Evolutionary conservation across 352 stramenopile genomes (phyloP), one percentile per base, ranked within the genome.

Genomic region (Phytophthora crassamura): DNA sequence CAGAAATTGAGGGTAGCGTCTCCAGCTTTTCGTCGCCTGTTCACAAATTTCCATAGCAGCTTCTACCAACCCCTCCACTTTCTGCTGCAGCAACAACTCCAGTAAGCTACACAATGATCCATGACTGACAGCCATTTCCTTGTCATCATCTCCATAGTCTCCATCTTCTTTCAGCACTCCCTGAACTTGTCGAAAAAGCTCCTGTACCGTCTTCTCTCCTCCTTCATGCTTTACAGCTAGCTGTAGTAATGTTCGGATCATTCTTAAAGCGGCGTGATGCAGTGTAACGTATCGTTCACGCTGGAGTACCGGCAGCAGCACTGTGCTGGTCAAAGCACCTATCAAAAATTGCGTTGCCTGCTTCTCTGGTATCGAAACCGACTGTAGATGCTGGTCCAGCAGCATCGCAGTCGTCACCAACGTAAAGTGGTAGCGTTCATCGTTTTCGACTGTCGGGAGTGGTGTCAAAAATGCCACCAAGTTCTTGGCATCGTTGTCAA

Each of bases 71-170:
- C 38, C 11, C 28, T 68, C 47, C 14, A 16, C 16, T 39, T 67
- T 41, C 20, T 70, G 62, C 34, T 48, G 62, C n/a, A 83, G 46
- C 16, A 86, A 32, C 20, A 88, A 30, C 54, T 86, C 66, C 43
- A 89, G 58, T 30, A 88, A 63, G 8, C 63, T 58, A 34, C 84
- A 89, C 7, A 92, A 52, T 35, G 84, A 76, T 7, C 69, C 65
- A 41, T 77, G 89, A 55, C 78, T 81, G 12, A 74, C 34, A 9
- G 33, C 45, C 1, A 39, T 28, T 8, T 33, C 9, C 4, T 59
- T 50, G 0, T 32, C 25, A 38, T 50, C 38, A 30, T 4, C 6
- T 4, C 25, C 6, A 30, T 4, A 30, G 20, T 67, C 58, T 6
- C 56, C 36, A 65, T 5, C 25, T 34, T 50, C 39, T n/a, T 22